These are phyloP conservation scores for Clonostachys chloroleuca DNA, from an alignment of 2,329 filamentous ascomycete genomes.

Conservation along the genomic window DNA sequence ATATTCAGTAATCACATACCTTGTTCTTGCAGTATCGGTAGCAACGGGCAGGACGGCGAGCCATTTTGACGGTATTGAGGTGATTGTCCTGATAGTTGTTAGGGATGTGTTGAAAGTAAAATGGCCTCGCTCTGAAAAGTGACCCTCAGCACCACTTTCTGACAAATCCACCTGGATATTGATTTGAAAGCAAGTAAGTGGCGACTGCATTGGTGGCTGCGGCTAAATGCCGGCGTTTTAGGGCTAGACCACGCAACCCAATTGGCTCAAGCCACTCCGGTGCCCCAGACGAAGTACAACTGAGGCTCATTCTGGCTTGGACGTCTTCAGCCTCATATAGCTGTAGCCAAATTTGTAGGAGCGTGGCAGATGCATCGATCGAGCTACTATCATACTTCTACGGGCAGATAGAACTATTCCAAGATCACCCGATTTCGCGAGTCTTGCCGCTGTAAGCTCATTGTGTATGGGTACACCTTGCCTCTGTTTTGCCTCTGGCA, in stretches of 20 bases:
- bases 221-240: slow-evolving; percentile 33
- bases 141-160: slow-evolving; percentile 17
- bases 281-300: no score
- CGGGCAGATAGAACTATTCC: no score
- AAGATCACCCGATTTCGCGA: no score
- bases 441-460: no score
- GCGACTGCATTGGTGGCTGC: slow-evolving; percentile 17
- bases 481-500: no score
- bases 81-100: slow-evolving; percentile 25
- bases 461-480: no score
- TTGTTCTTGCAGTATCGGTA: slow-evolving; percentile 99
- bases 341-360: no score
- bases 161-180: slow-evolving; percentile 22
- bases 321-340: no score
- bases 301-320: no score
- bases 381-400: no score
- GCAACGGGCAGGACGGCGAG: slow-evolving; percentile 97
- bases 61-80: slow-evolving; percentile 80
- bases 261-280: no score
- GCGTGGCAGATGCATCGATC: no score
- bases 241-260: slow-evolving; percentile 17
- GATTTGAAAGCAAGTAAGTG: slow-evolving; percentile 51
- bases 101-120: slow-evolving; percentile 14
- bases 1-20: slow-evolving; percentile 51
- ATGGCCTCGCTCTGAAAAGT: slow-evolving; percentile 2